Percentiles rank a stretch among this genome's conserved stretches.
Conservation (phyloP, 2,329 filamentous ascomycete species). For the Byssochlamys sp. region DNA sequence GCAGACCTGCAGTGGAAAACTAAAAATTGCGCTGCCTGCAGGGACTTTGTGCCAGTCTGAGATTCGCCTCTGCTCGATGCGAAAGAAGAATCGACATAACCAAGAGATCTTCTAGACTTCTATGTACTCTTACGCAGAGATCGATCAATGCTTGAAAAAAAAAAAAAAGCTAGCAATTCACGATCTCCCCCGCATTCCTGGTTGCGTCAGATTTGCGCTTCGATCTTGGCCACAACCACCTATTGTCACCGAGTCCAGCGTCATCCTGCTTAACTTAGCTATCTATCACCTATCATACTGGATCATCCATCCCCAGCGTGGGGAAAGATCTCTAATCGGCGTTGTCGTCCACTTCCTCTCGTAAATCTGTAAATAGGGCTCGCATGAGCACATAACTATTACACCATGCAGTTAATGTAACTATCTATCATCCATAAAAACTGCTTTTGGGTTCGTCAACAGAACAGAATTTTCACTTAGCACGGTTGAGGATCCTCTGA, state of each 20-base stretch:
- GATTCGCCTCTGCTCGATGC: no score
- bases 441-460: not conserved
- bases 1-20: no score
- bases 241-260: not conserved
- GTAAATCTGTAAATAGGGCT: not conserved
- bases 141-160: not conserved
- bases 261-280: not conserved
- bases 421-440: not conserved
- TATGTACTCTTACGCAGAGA: not conserved
- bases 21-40: no score
- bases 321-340: not conserved
- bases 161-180: not conserved
- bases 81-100: no score
- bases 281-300: not conserved
- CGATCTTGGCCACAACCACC: not conserved
- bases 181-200: not conserved
- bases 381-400: not conserved
- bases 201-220: not conserved
- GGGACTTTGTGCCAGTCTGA: no score
- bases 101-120: no score
- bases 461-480: not conserved
- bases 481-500: not conserved
- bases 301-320: not conserved
- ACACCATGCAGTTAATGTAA: no score
- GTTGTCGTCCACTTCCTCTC: not conserved